Percentiles rank a stretch among this genome's conserved stretches.
These are phyloP conservation scores for Sugiyamaella sp. DNA, from an alignment of 1,139 yeast species.

Conservation along the genomic window DNA sequence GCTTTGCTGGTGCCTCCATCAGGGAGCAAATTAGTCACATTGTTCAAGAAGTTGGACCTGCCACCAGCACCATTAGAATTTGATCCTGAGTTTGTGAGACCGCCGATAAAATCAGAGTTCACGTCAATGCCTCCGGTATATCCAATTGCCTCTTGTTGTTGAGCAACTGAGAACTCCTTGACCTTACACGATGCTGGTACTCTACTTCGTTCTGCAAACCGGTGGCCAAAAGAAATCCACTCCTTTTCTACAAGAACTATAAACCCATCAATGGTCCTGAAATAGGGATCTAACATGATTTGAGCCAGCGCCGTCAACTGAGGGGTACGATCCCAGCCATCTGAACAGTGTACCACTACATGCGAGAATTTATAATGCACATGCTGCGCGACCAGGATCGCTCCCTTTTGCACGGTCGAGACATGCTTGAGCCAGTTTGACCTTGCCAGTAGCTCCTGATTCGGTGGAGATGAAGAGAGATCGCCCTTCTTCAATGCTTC, in stretches of 20 bases:
- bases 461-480: constrained; percentile 50
- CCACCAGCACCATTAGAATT: background rate
- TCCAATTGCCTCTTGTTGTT: constrained; percentile 13
- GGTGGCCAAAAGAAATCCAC: constrained; percentile 93
- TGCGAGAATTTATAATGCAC: constrained; percentile 82
- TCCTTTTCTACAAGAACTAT: constrained; percentile 87
- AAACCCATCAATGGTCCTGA: constrained; percentile 84
- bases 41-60: constrained; percentile 35
- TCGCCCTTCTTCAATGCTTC: constrained; percentile 73
- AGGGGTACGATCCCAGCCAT: constrained; percentile 98
- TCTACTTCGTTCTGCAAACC: constrained; percentile 72
- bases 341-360: constrained; percentile 89
- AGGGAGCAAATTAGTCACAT: constrained; percentile 36
- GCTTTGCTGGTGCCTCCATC: constrained; percentile 27
- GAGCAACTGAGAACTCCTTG: constrained; percentile 14
- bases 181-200: constrained; percentile 45
- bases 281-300: constrained; percentile 87
- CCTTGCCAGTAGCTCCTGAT: constrained; percentile 54
- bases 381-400: constrained; percentile 76
- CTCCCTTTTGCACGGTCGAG: constrained; percentile 69
- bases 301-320: constrained; percentile 85
- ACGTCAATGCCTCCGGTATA: constrained; percentile 3
- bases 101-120: constrained; percentile 6
- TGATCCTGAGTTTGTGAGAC: background rate
- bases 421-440: constrained; percentile 83